Evolutionary conservation across 2,329 filamentous ascomycete species (phyloP).

Genomic region (Rosellinia necatrix): DNA sequence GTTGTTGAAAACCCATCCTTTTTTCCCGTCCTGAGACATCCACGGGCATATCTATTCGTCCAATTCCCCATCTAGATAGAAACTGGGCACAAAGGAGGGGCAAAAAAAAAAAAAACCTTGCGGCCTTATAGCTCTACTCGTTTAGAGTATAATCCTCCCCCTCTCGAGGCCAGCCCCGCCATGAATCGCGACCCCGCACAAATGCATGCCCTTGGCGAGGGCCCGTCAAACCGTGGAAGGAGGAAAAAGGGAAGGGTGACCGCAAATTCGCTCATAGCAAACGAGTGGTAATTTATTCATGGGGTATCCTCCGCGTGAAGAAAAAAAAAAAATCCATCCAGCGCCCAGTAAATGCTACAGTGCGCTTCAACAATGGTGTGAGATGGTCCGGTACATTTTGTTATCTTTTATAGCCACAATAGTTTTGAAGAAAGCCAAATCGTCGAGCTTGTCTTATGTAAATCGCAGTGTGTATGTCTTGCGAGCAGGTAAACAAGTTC

Average conservation of each 20-base stretch:
- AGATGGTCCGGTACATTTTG: not conserved
- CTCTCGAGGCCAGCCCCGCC: too few species aligned
- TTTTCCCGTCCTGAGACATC: not conserved
- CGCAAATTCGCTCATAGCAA: conserved; percentile 10
- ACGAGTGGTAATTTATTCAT: not conserved
- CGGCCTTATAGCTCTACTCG: conserved; percentile 4
- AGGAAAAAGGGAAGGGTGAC: not conserved
- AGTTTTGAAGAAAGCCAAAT: not conserved
- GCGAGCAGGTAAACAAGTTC: not conserved
- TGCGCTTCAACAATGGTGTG: not conserved
- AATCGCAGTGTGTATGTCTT: conserved; percentile 6
- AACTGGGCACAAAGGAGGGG: not conserved
- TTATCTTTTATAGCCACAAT: not conserved
- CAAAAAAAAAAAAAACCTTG: conserved; percentile 12
- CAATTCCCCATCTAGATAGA: not conserved
- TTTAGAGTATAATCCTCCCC: too few species aligned
- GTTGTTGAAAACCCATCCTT: conserved; percentile 2
- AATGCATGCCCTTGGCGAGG: too few species aligned
- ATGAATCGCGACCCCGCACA: conserved; percentile 9
- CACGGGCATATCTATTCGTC: not conserved
- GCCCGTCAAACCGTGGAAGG: too few species aligned
- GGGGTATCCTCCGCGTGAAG: not conserved
- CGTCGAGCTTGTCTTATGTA: not conserved
- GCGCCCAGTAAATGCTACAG: conserved; percentile 14
- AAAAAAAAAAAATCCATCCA: not conserved